Evolutionary conservation across 192 early-diverging fungal species (phyloP).

Genomic region (Helicostylum pulchrum): DNA sequence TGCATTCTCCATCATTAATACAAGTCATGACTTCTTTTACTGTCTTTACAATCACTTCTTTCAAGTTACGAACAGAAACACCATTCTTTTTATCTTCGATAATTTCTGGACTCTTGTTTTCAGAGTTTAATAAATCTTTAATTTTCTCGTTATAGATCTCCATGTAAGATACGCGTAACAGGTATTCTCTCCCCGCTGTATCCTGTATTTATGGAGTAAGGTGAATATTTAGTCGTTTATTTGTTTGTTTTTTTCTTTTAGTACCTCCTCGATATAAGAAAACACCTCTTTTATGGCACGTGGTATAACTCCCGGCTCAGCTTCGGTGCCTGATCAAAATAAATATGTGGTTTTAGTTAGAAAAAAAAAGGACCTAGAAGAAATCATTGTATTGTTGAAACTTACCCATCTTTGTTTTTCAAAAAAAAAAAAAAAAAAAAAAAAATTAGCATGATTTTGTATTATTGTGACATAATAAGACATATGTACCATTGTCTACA

Average conservation of each 20-base stretch:
- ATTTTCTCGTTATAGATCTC: constrained; percentile 98
- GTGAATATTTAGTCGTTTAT: not conserved
- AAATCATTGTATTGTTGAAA: not conserved
- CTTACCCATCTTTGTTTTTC: constrained; percentile 21
- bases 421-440: not conserved
- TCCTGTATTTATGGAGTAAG: constrained; percentile 2
- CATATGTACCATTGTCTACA: constrained; percentile 26
- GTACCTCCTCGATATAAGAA: constrained; percentile 63
- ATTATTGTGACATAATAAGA: not conserved
- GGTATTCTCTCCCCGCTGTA: constrained; percentile 57
- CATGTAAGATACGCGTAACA: constrained; percentile 91
- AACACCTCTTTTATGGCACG: constrained; percentile 77
- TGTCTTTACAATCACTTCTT: constrained; percentile 70
- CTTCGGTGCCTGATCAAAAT: constrained; percentile 48
- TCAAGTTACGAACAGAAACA: constrained; percentile 66
- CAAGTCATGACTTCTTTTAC: constrained; percentile 72
- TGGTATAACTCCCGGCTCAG: constrained; percentile 76
- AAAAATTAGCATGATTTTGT: not conserved
- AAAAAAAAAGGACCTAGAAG: not conserved
- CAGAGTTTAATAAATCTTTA: constrained; percentile 79
- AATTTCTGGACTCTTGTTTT: constrained; percentile 66
- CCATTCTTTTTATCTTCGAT: constrained; percentile 72
- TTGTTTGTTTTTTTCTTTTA: too few relatives aligned
- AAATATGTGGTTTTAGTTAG: not conserved
- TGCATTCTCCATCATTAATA: constrained; percentile 70